phyloP scores from a whole-genome alignment of 768 basidiomycete species.

The Saitozyma sp. region DNA sequence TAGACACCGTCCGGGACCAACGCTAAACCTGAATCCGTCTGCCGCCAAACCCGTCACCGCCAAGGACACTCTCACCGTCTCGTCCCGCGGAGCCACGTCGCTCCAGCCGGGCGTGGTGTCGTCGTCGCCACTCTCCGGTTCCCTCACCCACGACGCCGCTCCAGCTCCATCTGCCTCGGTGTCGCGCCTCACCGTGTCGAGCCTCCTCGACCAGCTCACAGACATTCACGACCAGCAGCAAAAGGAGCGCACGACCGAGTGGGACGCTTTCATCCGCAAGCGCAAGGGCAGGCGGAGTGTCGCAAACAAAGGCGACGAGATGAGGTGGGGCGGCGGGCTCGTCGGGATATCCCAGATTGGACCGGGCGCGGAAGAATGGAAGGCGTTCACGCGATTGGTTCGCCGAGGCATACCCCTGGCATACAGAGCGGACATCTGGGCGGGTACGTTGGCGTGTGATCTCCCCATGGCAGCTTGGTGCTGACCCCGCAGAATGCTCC shows the following conservation, averaged over 20 bases:
- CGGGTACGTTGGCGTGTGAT: conserved; percentile 58
- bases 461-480: neutral
- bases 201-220: conserved; percentile 72
- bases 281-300: conserved; percentile 55
- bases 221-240: conserved; percentile 82
- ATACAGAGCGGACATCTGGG: conserved; percentile 45
- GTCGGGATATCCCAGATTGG: conserved; percentile 91
- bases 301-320: conserved; percentile 63
- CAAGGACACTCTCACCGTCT: conserved; percentile 44
- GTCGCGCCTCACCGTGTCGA: conserved; percentile 60
- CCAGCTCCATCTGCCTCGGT: conserved; percentile 1
- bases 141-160: conserved; percentile 4
- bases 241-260: conserved; percentile 62
- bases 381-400: conserved; percentile 75
- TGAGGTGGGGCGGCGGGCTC: conserved; percentile 76
- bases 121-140: conserved; percentile 9
- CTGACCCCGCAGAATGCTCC: conserved; percentile 80
- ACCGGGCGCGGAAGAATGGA: conserved; percentile 70
- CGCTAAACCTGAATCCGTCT: conserved; percentile 33
- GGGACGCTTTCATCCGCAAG: conserved; percentile 79
- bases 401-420: conserved; percentile 74
- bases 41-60: conserved; percentile 39
- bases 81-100: conserved; percentile 34
- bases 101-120: conserved; percentile 19
- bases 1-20: conserved; percentile 29